These are phyloP conservation scores for Aciculosporium take DNA, from an alignment of 2,329 filamentous ascomycete genomes.

Conservation along the genomic window DNA sequence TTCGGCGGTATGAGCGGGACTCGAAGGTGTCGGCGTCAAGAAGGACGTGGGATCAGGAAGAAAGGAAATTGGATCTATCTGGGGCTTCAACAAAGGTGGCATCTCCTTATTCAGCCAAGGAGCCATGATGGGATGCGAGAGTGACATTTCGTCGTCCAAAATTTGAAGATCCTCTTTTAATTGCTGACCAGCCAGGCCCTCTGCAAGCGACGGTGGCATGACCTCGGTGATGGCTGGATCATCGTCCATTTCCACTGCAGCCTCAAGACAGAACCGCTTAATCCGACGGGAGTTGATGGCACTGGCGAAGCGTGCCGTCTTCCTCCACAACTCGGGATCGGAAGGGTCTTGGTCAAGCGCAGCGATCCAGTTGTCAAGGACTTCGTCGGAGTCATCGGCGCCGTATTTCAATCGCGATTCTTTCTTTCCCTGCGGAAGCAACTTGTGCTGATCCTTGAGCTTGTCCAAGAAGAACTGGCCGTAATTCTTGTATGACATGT, in stretches of 20 bases:
- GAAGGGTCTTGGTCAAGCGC: constrained; percentile 52
- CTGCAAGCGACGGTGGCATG: constrained; percentile 47
- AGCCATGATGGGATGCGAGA: constrained; percentile 46
- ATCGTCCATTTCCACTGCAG: constrained; percentile 52
- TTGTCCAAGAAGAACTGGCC: constrained; percentile 79
- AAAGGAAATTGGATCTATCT: constrained; percentile 48
- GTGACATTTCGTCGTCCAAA: constrained; percentile 39
- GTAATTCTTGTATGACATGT: constrained; percentile 89
- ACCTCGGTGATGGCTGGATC: constrained; percentile 49
- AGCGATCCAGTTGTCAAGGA: constrained; percentile 41
- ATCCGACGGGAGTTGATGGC: constrained; percentile 43
- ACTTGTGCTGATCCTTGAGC: constrained; percentile 18
- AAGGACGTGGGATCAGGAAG: constrained; percentile 37
- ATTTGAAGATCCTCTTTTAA: constrained; percentile 40
- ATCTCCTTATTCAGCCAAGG: constrained; percentile 41
- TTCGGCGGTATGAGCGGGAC: constrained; percentile 1
- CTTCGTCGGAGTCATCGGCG: constrained; percentile 24
- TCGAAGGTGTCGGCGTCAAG: constrained; percentile 18
- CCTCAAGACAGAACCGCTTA: constrained; percentile 48
- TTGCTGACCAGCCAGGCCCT: constrained; percentile 48
- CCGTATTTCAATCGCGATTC: constrained; percentile 15
- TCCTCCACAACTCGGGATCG: constrained; percentile 52
- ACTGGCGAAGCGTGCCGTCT: constrained; percentile 41
- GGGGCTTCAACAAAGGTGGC: constrained; percentile 34
- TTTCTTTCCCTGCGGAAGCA: constrained; percentile 37